Base-by-base conservation (phyloP, 179 eudicot genomes). In the Gypsophila paniculata region DNA sequence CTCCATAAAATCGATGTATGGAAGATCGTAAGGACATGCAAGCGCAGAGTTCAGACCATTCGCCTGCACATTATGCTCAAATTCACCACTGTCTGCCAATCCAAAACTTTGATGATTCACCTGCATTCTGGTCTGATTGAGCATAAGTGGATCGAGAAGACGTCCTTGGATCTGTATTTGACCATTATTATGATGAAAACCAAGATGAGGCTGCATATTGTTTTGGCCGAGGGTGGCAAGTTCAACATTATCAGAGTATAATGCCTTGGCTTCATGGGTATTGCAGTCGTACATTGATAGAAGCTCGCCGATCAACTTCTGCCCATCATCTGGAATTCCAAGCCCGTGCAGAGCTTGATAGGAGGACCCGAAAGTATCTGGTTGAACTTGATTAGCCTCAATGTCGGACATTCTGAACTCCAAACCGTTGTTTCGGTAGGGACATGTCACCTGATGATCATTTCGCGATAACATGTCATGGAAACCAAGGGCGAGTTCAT, bases 241-340 rank as follows among this genome's bases (percentile, higher is more conserved):
- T 3, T 39, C 44, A 55, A 26, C 71, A 57, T 44, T 57, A 46
- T 70, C 74, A 17, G 77, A 39, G 75, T 63, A 74, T 2, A 75
- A 26, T 22, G 70, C 75, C 68, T 79, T 81, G 78, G 49, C 77
- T 22, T 72, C 88, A 78, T 80, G 85, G 63, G 80, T 61, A 69
- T 84, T 87, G 48, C 75, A 62, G 53, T 89, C 94, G 26, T 89
- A 90, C 57, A 84, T 61, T 12, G 90, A 73, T 81, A 90, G 83
- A 21, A 90, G 90, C 38, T 87, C 88, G 15, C 71, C 80, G 42
- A 90, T 90, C 85, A 83, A 73, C 69, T 85, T 87, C 61, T 89
- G 88, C 72, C 90, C 96, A 44, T 90, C 96, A 78, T 89, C 89
- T 6, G 96, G 84, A 75, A 86, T 89, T 63, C 85, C 89, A 39